These are phyloP conservation scores for Anethum foeniculum DNA, from an alignment of 140 eudicot genomes.

Conservation along the genomic window DNA sequence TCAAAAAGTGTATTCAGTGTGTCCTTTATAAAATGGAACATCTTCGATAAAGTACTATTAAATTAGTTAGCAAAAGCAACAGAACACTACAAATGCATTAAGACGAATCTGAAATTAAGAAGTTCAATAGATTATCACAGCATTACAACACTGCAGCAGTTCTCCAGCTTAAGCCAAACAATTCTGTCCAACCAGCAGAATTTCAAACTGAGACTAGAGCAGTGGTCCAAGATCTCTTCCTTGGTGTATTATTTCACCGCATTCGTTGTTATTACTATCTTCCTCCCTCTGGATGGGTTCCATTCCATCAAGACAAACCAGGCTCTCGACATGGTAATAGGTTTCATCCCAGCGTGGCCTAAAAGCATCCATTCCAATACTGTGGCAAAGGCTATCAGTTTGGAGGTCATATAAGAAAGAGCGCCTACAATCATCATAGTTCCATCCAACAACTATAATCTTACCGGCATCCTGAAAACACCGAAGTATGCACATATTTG, in stretches of 20 bases:
- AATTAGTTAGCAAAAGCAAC: background rate
- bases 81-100: background rate
- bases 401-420: background rate
- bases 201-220: background rate
- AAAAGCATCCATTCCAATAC: background rate
- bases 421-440: background rate
- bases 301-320: background rate
- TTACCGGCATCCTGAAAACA: background rate
- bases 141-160: background rate
- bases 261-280: background rate
- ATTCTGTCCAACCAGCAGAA: background rate
- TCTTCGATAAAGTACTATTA: background rate
- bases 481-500: background rate
- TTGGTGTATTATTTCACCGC: background rate
- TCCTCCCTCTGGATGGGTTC: background rate
- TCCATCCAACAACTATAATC: background rate
- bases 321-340: background rate
- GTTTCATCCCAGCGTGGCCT: background rate
- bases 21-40: background rate
- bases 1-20: no score
- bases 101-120: background rate
- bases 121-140: background rate
- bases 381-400: background rate
- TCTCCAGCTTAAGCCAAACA: background rate
- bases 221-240: background rate